Base-by-base conservation (phyloP, 495 filamentous ascomycete genomes). In the Letharia columbiana region DNA sequence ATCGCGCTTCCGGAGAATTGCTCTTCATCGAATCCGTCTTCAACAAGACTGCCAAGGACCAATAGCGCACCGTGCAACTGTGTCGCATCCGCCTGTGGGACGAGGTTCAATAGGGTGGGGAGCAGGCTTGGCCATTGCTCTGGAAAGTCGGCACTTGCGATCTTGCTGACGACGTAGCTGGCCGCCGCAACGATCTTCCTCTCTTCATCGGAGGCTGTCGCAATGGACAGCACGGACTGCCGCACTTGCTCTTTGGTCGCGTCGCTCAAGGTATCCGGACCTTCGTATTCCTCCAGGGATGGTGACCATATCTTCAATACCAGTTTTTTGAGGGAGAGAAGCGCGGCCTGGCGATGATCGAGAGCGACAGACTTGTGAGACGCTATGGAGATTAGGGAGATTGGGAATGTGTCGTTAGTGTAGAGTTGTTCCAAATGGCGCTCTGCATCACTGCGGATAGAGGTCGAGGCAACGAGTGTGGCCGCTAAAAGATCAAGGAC, bases 131-230 rank as follows among this genome's bases (percentile, higher is more conserved):
- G 90, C 94, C 94, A 98, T 73, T 91, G 83, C 58, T 96, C 90
- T 28, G 94, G 94, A 73, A 93, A 98, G 78, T 98, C 94, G 71
- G 86, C 84, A 65, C 86, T 88, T 62, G 95, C 94, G 68, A 98
- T 96, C 79, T 97, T 97, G 80, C 90, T 91, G 62, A 97, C 91
- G n/a, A 89, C 90, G 72, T 87, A 89, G 74, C 93, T 93, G 37
- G 94, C 90, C 9, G 89, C 87, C 33, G 84, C 82, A 75, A 93
- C 91, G 67, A 98, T 84, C 75, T 92, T 96, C 69, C 91, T 83
- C 71, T 96, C 89, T 8, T 87, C 86, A 60, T 89, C 86, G 10
- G 78, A 79, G 64, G 82, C 84, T n/a, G 92, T 88, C 45, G 89
- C 89, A 39, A 98, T 80, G 42, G 89, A 82, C 23, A 98, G 80